Percentiles rank a stretch among this genome's conserved stretches.
Conservation (phyloP, 441 rosid genomes). For the Sinapis alba region DNA sequence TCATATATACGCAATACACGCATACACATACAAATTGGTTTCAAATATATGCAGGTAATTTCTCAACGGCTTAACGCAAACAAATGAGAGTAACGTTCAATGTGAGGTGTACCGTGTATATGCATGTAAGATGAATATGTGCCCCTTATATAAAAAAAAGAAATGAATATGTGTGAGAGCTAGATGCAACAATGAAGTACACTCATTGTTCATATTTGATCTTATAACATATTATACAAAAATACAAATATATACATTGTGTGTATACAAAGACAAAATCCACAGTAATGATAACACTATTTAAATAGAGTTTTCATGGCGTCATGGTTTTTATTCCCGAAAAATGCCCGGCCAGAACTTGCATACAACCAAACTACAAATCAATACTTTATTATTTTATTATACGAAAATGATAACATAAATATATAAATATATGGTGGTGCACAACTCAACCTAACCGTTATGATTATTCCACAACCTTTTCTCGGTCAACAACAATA, state of each 20-base stretch:
- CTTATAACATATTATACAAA: neutral
- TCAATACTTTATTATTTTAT: constrained; percentile 32
- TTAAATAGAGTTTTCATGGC: constrained; percentile 46
- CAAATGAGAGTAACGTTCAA: neutral
- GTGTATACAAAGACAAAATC: constrained; percentile 37
- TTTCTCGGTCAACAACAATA: constrained; percentile 56
- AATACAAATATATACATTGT: constrained; percentile 11
- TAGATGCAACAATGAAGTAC: neutral
- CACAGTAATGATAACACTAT: constrained; percentile 36
- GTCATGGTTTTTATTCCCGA: constrained; percentile 53
- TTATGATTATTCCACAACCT: constrained; percentile 66
- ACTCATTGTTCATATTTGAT: constrained; percentile 6
- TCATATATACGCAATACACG: neutral
- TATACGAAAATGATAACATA: constrained; percentile 24
- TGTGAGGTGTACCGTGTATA: constrained; percentile 1
- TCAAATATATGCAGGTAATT: neutral
- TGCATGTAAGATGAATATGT: constrained; percentile 19
- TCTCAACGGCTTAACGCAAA: neutral
- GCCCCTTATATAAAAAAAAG: neutral
- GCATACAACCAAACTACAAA: constrained; percentile 59
- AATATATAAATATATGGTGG: constrained; percentile 42
- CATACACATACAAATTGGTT: neutral
- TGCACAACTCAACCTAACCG: constrained; percentile 65
- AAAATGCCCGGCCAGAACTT: constrained; percentile 66
- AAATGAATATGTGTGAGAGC: neutral